Evolutionary conservation across 257 asterid species (phyloP), one percentile per base, ranked within the genome.

Genomic region (Penstemon davidsonii): DNA sequence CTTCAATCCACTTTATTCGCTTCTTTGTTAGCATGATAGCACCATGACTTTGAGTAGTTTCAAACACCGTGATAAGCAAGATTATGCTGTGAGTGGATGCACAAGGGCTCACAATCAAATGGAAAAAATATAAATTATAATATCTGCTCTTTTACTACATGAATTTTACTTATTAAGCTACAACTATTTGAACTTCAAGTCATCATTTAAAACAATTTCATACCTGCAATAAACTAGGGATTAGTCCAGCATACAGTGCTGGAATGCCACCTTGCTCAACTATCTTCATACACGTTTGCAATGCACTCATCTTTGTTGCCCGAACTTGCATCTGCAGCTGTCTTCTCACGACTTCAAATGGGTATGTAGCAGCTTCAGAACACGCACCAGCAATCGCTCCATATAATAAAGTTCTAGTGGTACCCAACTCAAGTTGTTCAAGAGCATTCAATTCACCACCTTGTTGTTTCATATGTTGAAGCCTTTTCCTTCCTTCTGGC

Each of bases 351-450:
- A 93, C 99, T 80, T 93, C 99, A 77, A 93, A 93, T 11, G 99
- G 99, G 79, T 93, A 93, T 5, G 99, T 90, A 66, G 96, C 96
- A 74, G 95, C 99, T 84, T 93, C 97, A 13, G 99, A 68, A 72
- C 96, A 90, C 12, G 91, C 96, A 73, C 99, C 99, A 56, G 99
- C 96, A 66, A 93, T 79, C 6, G 97, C 99, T 68, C 97, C 99
- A 55, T 90, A 93, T 44, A 88, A 25, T 75, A 93, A 74, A 50
- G 99, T 93, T 76, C 95, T 85, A 19, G 75, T 15, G 9, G 97
- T 55, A 59, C 96, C 99, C 91, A 93, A 75, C 88, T 93, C 97
- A 36, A 93, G 85, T 79, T 93, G 97, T 65, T 84, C 93, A 65
- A 90, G 72, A 62, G 96, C 96, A 82, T 79, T 93, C 82, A 88